Evolutionary conservation across 257 asterid genomes (phyloP), one percentile per base, ranked within the genome.

Genomic region (Scutellaria galericulata): DNA sequence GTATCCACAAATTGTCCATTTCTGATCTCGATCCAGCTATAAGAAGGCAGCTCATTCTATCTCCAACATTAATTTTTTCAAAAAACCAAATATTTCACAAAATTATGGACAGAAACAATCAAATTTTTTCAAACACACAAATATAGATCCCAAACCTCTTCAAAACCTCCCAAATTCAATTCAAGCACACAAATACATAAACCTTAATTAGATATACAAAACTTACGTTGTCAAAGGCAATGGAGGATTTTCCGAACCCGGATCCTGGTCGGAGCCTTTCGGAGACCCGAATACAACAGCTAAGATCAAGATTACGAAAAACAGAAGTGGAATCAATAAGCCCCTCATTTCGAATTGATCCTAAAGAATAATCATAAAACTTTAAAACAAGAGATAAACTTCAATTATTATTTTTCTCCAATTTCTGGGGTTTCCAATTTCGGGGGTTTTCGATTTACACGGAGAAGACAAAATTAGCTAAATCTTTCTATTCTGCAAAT

Each of bases 201-300:
- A 41, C 65, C 71, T 66, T 24, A 54, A 71, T 68, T 8, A 61
- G 42, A 42, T 66, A 62, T 13, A 45, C 46, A 22, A 1, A n/a
- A 79, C 96, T 89, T 73, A 91, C 97, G 84, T 64, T 40, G 82
- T 82, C 75, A 78, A 40, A 5, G 87, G 80, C 84, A 83, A 56
- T 3, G 83, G 89, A 61, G 71, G 69, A 63, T 66, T 63, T 5
- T 64, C 73, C 9, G 85, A 18, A 66, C 13, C 84, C 53, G 61
- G 74, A 20, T 83, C 88, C 51, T 69, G 78, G 45, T 84, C 85
- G 61, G 87, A 64, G 76, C 59, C 76, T 0, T 87, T 66, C 48
- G 75, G 61, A 84, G 75, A 84, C 80, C 95, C 88, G 72, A 74
- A 75, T 14, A 82, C 81, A 78, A 86, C 63, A 50, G 67, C 78